phyloP scores from a whole-genome alignment of 345 rosid species.

The Lepidium aucheri region DNA sequence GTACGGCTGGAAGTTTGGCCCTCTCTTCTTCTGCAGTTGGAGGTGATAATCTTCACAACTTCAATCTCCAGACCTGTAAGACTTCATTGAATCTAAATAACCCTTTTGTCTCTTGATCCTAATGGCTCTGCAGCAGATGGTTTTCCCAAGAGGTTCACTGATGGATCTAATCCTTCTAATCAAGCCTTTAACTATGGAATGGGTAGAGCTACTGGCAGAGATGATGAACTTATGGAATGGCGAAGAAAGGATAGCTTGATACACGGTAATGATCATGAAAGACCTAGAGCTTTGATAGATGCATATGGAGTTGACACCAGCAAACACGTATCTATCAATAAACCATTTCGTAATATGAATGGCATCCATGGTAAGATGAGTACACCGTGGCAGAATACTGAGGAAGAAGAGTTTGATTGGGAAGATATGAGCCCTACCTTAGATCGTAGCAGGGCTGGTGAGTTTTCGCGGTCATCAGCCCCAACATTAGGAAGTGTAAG shows the following conservation, averaged over 20 bases:
- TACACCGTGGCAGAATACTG: slow-evolving; percentile 93
- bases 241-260: slow-evolving; percentile 49
- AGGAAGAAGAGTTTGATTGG: slow-evolving; percentile 99
- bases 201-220: slow-evolving; percentile 40
- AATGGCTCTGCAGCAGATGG: slow-evolving; percentile 43
- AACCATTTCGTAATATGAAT: slow-evolving; percentile 42
- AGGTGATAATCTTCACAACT: slow-evolving; percentile 38
- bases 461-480: slow-evolving; percentile 39
- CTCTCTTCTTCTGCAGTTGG: slow-evolving; percentile 43
- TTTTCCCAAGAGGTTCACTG: slow-evolving; percentile 54
- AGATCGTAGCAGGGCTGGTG: slow-evolving; percentile 48
- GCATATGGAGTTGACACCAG: slow-evolving; percentile 93
- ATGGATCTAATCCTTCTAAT: slow-evolving; percentile 56
- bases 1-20: slow-evolving; percentile 31
- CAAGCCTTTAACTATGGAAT: slow-evolving; percentile 46
- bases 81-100: slow-evolving; percentile 35
- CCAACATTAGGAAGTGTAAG: slow-evolving; percentile 38
- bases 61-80: slow-evolving; percentile 30
- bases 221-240: slow-evolving; percentile 51
- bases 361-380: slow-evolving; percentile 48
- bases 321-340: slow-evolving; percentile 36
- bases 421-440: slow-evolving; percentile 96
- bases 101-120: slow-evolving; percentile 31
- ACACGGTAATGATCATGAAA: slow-evolving; percentile 56
- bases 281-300: slow-evolving; percentile 87